phyloP scores from a whole-genome alignment of 306 rosid genomes.

The Vicia villosa region DNA sequence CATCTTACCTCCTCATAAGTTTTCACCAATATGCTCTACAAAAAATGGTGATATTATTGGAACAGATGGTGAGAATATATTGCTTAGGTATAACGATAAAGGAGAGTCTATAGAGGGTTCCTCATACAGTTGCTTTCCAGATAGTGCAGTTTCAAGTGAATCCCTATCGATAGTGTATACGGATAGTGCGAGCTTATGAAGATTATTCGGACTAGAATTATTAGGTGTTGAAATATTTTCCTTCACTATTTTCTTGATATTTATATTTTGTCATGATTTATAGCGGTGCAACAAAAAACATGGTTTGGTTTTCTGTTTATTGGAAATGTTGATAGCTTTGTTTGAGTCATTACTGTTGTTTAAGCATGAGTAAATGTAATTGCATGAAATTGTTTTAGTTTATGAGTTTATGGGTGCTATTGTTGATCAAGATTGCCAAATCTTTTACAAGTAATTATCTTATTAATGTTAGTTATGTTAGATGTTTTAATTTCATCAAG shows the following conservation, averaged over 20 bases:
- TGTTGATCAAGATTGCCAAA: neutral
- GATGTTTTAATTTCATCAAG: too few relatives aligned
- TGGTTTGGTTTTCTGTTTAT: neutral
- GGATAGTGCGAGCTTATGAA: neutral
- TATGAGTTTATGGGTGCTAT: neutral
- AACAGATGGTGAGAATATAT: neutral
- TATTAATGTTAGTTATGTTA: too few relatives aligned
- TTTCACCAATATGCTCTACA: too few relatives aligned
- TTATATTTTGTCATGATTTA: neutral
- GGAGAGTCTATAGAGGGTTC: constrained; percentile 14
- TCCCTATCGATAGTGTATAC: neutral
- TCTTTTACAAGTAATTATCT: too few relatives aligned
- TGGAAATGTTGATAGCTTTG: neutral
- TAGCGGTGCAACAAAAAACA: neutral
- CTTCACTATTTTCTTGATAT: neutral
- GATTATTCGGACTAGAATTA: neutral
- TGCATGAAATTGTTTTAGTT: neutral
- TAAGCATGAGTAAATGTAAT: neutral
- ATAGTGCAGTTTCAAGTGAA: neutral
- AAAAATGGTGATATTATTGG: too few relatives aligned
- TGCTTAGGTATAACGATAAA: constrained; percentile 6
- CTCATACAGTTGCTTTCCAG: neutral
- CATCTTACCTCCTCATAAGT: too few relatives aligned
- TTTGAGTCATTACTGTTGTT: too few relatives aligned
- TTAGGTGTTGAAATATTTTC: neutral